phyloP scores from a whole-genome alignment of 306 rosid genomes.

The Cicer yamashitae region DNA sequence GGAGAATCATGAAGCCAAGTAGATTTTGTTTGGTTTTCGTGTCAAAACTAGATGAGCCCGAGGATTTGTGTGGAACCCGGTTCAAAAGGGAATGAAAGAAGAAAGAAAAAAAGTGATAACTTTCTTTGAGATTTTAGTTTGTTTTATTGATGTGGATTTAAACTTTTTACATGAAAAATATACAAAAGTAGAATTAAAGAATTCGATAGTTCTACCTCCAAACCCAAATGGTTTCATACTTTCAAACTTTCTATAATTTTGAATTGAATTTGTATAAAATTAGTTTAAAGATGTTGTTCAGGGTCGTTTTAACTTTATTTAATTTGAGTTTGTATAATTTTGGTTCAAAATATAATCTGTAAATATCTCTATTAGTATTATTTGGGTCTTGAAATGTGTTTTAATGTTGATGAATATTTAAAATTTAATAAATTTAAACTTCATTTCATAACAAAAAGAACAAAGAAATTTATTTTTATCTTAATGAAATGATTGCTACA shows the following conservation, averaged over 20 bases:
- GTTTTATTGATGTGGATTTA: constrained; percentile 48
- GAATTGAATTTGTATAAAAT: neutral
- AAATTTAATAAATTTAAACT: too few relatives aligned
- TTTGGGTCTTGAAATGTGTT: too few relatives aligned
- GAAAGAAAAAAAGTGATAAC: constrained; percentile 47
- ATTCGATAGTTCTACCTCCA: constrained; percentile 54
- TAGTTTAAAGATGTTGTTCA: neutral
- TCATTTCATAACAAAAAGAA: too few relatives aligned
- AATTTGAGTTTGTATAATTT: constrained; percentile 3
- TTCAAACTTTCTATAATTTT: constrained; percentile 39
- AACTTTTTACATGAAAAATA: constrained; percentile 52
- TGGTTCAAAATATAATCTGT: neutral
- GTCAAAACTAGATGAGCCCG: constrained; percentile 57
- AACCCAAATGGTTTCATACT: constrained; percentile 46
- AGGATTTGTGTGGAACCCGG: constrained; percentile 60
- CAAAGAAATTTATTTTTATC: too few relatives aligned
- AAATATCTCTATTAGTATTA: too few relatives aligned
- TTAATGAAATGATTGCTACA: too few relatives aligned
- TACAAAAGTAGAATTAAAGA: constrained; percentile 46
- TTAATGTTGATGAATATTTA: too few relatives aligned
- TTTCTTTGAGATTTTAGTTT: constrained; percentile 44
- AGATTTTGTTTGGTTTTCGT: constrained; percentile 63
- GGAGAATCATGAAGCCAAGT: constrained; percentile 56
- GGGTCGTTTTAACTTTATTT: neutral
- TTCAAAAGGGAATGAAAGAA: constrained; percentile 7